A percentile compares a stretch with the other conserved stretches of the same genome.
Evolutionary conservation across 1,284 basidiomycete species (phyloP).

Genomic region (Fomes fomentarius): DNA sequence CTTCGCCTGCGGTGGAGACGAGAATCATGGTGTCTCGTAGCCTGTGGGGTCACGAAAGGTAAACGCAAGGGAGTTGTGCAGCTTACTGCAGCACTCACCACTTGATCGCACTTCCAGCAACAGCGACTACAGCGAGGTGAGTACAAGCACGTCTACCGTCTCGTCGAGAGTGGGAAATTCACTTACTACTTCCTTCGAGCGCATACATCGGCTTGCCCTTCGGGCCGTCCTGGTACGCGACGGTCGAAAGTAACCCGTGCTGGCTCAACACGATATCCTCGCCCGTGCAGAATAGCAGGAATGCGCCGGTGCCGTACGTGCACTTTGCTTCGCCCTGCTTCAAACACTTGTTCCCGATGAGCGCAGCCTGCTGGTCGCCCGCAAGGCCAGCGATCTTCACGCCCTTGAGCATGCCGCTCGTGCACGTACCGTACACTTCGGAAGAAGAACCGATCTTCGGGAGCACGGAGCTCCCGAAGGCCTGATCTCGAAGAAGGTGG

Average conservation of each 20-base stretch:
- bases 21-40: conserved; percentile 89
- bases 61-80: no score
- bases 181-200: conserved; percentile 89
- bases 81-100: no score
- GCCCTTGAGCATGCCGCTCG: conserved; percentile 71
- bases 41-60: conserved; percentile 48
- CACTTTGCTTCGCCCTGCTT: conserved; percentile 88
- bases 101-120: conserved; percentile 94
- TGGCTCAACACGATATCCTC: conserved; percentile 82
- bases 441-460: conserved; percentile 91
- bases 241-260: conserved; percentile 90
- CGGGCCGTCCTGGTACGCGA: conserved; percentile 92
- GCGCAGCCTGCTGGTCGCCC: conserved; percentile 96
- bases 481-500: conserved; percentile 89
- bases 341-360: conserved; percentile 96
- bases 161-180: no score
- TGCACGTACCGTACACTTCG: conserved; percentile 87
- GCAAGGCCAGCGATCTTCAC: conserved; percentile 90
- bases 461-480: conserved; percentile 76
- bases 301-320: conserved; percentile 96
- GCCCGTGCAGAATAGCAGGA: conserved; percentile 95
- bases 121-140: no score
- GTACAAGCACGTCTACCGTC: no score
- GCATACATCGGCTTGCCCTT: conserved; percentile 86
- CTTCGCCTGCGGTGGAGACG: conserved; percentile 81